Evolutionary conservation across 768 basidiomycete species (phyloP).

Genomic region (Russula compacta): DNA sequence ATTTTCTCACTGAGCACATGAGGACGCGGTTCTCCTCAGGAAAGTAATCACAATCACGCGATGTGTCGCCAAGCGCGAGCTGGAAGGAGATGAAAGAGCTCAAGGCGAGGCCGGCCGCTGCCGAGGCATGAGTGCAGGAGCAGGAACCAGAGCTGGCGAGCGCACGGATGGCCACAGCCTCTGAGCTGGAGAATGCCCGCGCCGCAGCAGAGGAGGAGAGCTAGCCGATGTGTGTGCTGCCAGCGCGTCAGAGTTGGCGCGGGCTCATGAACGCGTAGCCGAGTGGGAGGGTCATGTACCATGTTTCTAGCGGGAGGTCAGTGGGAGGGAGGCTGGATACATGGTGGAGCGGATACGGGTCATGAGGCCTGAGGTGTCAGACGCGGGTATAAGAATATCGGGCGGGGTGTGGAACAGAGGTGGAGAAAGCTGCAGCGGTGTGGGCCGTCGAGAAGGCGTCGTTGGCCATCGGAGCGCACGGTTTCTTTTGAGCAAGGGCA

Average conservation of each 20-base stretch:
- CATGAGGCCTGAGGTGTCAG: neutral
- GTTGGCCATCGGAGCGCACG: slow-evolving; percentile 30
- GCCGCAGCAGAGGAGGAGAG: slow-evolving; percentile 23
- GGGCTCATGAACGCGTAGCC: neutral
- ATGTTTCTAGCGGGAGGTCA: slow-evolving; percentile 13
- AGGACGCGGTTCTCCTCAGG: too few relatives aligned
- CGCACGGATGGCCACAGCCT: slow-evolving; percentile 23
- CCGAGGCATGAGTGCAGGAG: too few relatives aligned
- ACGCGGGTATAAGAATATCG: neutral
- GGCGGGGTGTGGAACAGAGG: neutral
- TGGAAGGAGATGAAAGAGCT: too few relatives aligned
- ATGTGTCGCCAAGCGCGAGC: too few relatives aligned
- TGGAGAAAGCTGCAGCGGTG: neutral
- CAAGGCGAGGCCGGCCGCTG: too few relatives aligned
- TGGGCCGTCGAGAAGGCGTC: slow-evolving; percentile 20
- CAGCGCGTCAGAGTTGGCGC: too few relatives aligned
- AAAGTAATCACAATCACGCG: too few relatives aligned
- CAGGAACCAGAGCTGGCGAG: slow-evolving; percentile 50
- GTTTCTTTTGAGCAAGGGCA: slow-evolving; percentile 34
- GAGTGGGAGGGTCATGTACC: slow-evolving; percentile 31
- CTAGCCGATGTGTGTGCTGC: neutral
- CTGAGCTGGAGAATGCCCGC: slow-evolving; percentile 33
- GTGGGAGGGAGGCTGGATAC: slow-evolving; percentile 28
- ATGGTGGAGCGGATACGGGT: neutral
- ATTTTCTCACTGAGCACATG: too few relatives aligned